Base-by-base conservation (phyloP, 164 flowering plant genomes). In the Annona squamosa region DNA sequence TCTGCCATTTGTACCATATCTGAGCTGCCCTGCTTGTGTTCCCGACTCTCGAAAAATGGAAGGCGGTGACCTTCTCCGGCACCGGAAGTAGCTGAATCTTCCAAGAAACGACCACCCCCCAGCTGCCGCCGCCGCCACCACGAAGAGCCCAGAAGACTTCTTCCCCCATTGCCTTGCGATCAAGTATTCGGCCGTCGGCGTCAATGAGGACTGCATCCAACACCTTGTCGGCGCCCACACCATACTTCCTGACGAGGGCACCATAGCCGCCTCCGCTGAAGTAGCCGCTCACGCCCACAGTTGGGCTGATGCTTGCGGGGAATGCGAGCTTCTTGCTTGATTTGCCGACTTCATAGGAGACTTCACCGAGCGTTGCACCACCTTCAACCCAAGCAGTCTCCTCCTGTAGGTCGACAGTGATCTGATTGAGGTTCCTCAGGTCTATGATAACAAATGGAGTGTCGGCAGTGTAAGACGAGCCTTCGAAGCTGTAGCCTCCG, bases 311-410 rank as follows among this genome's bases (percentile, higher is more conserved):
- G 3, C 82, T 80, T 6, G 82, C 82, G 0, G 80, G 73, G 44
- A 80, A 77, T 37, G 77, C 82, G 37, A 63, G 75, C 42, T 69
- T 43, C n/a, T 9, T 13, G 44, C 73, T 71, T 19, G 70, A 5
- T 71, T 68, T 37, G 5, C 76, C 73, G 43, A 80, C 76, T 9
- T 13, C 57, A 45, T 77, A 66, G 57, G 74, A 80, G 0, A 69
- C 48, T 73, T 77, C 77, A n/a, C 82, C 82, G n/a, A 80, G 77
- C 1, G 82, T 80, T 2, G 80, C 82, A 3, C 82, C 82, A 9
- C 75, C 74, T 67, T 76, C 71, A 3, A 77, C 74, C 80, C 82
- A 80, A 4, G 80, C 80, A 0, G 75, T 74, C 46, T 69, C 64
- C 1, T 68, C 64, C 12, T 64, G 64, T 16, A 77, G 44, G 45